A percentile compares a stretch with the other conserved stretches of the same genome.
Conservation (phyloP, 306 rosid species). For the Citrullus mucosospermus region DNA sequence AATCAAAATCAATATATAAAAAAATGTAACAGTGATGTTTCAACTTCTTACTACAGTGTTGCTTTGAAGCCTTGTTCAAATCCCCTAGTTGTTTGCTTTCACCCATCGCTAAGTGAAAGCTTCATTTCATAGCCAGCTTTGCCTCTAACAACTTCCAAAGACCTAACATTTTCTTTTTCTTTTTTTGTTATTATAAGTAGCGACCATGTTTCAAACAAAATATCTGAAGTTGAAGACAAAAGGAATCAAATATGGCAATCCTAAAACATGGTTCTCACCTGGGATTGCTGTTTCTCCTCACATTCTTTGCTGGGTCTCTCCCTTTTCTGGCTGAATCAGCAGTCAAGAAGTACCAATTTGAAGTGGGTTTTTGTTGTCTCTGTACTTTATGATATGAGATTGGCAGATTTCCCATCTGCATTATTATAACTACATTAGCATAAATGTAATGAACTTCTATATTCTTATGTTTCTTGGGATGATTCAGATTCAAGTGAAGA, state of each 20-base stretch:
- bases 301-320: not conserved
- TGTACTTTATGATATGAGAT: not conserved
- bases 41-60: constrained; percentile 5
- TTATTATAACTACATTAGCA: not conserved
- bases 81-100: not conserved
- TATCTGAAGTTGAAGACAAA: not conserved
- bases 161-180: not conserved
- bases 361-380: not conserved
- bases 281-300: constrained; percentile 5
- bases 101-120: not conserved
- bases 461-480: not conserved
- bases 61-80: constrained; percentile 1
- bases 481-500: constrained; percentile 19
- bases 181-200: not conserved
- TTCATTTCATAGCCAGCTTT: not conserved
- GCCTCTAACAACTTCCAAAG: not conserved
- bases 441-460: not conserved
- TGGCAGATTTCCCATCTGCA: not conserved
- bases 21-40: constrained; percentile 6
- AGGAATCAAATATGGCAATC: not conserved
- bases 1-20: not conserved
- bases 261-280: not conserved
- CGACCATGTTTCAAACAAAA: not conserved
- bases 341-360: constrained; percentile 4
- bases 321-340: not conserved